phyloP scores from a whole-genome alignment of 176 grass and related monocot species.

The Puya raimondii region DNA sequence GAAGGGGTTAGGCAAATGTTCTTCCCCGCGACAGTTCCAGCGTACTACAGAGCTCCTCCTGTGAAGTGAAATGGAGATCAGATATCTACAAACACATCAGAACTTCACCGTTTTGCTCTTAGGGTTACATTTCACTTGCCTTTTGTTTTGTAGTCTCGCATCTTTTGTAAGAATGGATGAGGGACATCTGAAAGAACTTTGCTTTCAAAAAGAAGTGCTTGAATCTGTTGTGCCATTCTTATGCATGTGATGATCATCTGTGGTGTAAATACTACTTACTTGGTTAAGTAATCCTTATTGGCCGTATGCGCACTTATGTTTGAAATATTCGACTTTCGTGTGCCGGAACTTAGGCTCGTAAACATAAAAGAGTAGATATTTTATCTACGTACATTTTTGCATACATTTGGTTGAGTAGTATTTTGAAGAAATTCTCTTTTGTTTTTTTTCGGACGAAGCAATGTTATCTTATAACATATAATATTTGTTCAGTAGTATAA shows the following conservation, averaged over 20 bases:
- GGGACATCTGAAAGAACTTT: neutral
- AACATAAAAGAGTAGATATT: too few species aligned
- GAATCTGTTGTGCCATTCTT: neutral
- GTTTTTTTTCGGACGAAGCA: too few species aligned
- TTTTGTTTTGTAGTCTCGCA: neutral
- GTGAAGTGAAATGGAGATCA: slow-evolving; percentile 7
- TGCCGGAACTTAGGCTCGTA: too few species aligned
- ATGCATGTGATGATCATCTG: neutral
- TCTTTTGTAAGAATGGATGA: neutral
- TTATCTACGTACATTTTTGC: too few species aligned
- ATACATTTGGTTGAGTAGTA: too few species aligned
- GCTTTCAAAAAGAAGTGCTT: neutral
- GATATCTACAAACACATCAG: neutral
- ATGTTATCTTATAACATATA: too few species aligned
- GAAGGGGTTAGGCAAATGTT: slow-evolving; percentile 99
- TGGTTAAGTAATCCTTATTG: too few species aligned
- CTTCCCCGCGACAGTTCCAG: slow-evolving; percentile 81
- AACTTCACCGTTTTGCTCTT: neutral
- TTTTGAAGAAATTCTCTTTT: too few species aligned
- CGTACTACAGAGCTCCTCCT: slow-evolving; percentile 63
- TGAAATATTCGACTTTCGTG: too few species aligned
- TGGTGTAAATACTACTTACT: too few species aligned
- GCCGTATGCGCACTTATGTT: too few species aligned
- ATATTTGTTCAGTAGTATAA: too few species aligned
- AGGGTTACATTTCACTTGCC: neutral